Evolutionary conservation across 2,329 filamentous ascomycete genomes (phyloP), one percentile per base, ranked within the genome.

Genomic region (Paraconiothyrium sp.): DNA sequence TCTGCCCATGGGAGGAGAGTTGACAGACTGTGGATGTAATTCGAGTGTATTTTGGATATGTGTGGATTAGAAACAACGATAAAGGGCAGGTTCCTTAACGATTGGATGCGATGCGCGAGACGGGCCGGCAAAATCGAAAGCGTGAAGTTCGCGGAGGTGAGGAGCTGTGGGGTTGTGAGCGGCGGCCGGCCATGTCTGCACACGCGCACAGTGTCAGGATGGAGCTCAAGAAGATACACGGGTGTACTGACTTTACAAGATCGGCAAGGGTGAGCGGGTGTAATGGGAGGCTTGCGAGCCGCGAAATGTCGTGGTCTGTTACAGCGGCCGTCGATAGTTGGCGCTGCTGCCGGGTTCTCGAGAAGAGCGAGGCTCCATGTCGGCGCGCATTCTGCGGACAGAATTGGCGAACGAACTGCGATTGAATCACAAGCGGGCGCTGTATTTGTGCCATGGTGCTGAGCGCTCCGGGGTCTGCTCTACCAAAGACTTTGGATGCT

Each of bases 61-160:
- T 97, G 93, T 0, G 93, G 92, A 76, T 99, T 98, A n/a, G 94
- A 94, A 30, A 99, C 95, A 58, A 99, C 94, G 67, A 99, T 98
- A 79, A 94, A 99, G 0, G 95, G 95, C 9, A 99, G 88, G 76
- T 97, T 97, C 66, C 94, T 90, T 20, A 99, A 84, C 47, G 93
- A 93, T 78, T 97, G 92, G 67, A 99, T 97, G 59, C 95, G 92
- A 77, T 96, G 93, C 30, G 95, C 95, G 30, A 99, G 89, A 41
- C 95, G 92, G 54, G 95, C 92, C 14, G 95, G 95, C 10, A 98
- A 89, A 57, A 97, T 91, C 32, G 90, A 92, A 67, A 98, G 90
- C 13, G 95, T 97, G 82, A 98, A 98, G 82, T 97, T 97, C 65
- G 95, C 95, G 1, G 94, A 97, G 41, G 90, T 89, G 71, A 97